phyloP scores from a whole-genome alignment of 305 asterid genomes.

The Fraxinus sp. region DNA sequence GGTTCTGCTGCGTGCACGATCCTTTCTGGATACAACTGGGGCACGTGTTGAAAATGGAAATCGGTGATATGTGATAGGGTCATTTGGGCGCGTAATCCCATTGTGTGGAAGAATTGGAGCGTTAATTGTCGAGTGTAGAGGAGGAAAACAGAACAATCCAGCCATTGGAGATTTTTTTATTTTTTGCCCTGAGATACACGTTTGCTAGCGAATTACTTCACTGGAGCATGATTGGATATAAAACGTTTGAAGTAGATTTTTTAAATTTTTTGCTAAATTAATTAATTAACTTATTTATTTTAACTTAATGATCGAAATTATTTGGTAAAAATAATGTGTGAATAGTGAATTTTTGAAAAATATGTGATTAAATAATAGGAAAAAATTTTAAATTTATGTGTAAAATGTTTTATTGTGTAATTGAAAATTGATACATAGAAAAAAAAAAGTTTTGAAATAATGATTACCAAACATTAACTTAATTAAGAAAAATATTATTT shows the following conservation, averaged over 20 bases:
- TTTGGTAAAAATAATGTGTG: too few relatives aligned
- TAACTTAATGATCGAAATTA: background rate
- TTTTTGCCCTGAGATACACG: background rate
- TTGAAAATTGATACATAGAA: too few relatives aligned
- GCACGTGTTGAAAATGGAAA: conserved; percentile 3
- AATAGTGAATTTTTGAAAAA: too few relatives aligned
- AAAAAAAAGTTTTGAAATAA: too few relatives aligned
- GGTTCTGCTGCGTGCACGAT: conserved; percentile 16
- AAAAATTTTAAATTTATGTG: too few relatives aligned
- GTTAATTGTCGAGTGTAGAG: conserved; percentile 20
- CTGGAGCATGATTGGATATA: background rate
- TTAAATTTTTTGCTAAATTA: too few relatives aligned
- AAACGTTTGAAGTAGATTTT: background rate
- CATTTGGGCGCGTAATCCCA: background rate
- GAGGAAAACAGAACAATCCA: conserved; percentile 17
- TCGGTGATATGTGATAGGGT: background rate
- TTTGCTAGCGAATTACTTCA: background rate
- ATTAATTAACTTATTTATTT: too few relatives aligned
- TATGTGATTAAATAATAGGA: too few relatives aligned
- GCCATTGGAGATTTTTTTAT: conserved; percentile 35
- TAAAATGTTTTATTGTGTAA: too few relatives aligned
- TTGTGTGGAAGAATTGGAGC: conserved; percentile 4
- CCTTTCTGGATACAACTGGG: conserved; percentile 9
- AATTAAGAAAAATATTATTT: too few relatives aligned
- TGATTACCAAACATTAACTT: too few relatives aligned